Evolutionary conservation across 176 grass and related monocot genomes (phyloP).

Genomic region (Eleusine indica): DNA sequence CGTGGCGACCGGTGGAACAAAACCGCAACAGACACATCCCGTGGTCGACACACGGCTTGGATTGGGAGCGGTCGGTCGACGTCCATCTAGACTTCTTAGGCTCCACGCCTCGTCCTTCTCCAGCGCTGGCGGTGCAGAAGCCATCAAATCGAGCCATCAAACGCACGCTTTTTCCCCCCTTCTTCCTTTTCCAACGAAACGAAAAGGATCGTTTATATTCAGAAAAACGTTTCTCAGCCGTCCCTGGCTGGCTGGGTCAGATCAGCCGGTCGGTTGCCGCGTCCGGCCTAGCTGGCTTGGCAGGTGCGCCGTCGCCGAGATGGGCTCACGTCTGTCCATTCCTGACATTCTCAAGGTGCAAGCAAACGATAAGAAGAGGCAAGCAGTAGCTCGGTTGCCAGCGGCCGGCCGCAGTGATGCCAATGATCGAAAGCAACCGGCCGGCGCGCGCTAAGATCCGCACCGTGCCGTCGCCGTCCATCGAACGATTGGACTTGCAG

Average conservation of each 20-base stretch:
- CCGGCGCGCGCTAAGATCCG: background rate
- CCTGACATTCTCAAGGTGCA: background rate
- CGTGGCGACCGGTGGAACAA: constrained; percentile 7
- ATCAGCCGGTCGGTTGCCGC: background rate
- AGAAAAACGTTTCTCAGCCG: too few species aligned
- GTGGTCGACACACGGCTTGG: background rate
- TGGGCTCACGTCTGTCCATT: background rate
- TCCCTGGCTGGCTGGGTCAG: background rate
- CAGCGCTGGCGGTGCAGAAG: background rate
- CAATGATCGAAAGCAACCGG: constrained; percentile 4
- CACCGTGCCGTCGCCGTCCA: background rate
- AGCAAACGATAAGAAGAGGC: background rate
- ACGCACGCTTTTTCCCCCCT: background rate
- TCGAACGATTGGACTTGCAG: background rate
- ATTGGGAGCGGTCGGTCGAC: background rate
- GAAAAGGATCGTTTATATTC: background rate
- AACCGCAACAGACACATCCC: background rate
- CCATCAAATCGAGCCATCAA: background rate
- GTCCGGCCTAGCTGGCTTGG: background rate
- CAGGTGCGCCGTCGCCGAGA: constrained; percentile 39
- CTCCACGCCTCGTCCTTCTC: background rate
- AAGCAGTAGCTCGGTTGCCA: background rate
- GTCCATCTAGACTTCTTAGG: background rate
- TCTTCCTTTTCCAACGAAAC: background rate
- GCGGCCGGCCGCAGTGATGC: background rate